Evolutionary conservation across 2,329 filamentous ascomycete genomes (phyloP), one percentile per base, ranked within the genome.

Genomic region (Aspergillus oerlinghausenensis): DNA sequence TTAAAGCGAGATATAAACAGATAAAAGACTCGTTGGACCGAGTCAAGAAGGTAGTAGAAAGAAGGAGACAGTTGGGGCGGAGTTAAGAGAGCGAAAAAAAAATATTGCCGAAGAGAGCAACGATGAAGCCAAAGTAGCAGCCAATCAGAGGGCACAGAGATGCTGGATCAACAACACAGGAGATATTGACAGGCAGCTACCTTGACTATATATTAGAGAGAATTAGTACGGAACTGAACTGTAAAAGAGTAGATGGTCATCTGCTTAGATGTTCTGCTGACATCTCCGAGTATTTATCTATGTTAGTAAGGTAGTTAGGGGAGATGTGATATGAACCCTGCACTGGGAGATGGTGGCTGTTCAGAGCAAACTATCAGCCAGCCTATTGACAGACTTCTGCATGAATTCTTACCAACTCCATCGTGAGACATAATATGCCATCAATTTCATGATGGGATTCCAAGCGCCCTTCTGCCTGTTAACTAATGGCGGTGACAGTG

Each of bases 81-180:
- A 19, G 8, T 43, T 19, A 49, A 38, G 26, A 48, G 28, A 32
- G 38, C 45, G 51, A 50, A 58, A 60, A 57, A 51, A 60, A 58
- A 40, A 50, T 21, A 54, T 17, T 48, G 48, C 43, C 23, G 43
- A 47, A 47, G 43, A 47, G 1, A 25, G 43, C 19, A 47, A 47
- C 26, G 43, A 47, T 47, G 35, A 40, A 60, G 54, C 60, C 60
- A 61, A 61, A 60, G 56, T 25, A 2, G 1, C 43, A 26, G 59
- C 65, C 67, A 69, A 69, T 69, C 61, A 65, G 52, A 55, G 43
- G 11, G 54, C 32, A 58, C 55, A 59, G 49, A 57, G 58, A 21
- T 9, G 21, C 23, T 32, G 10, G 43, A 3, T 17, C 32, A 35
- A 17, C 11, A 35, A 17, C 11, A 1, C 29, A 32, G 32, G 14